Evolutionary conservation across 129 eudicot genomes (phyloP).

Genomic region (Logfia minima): DNA sequence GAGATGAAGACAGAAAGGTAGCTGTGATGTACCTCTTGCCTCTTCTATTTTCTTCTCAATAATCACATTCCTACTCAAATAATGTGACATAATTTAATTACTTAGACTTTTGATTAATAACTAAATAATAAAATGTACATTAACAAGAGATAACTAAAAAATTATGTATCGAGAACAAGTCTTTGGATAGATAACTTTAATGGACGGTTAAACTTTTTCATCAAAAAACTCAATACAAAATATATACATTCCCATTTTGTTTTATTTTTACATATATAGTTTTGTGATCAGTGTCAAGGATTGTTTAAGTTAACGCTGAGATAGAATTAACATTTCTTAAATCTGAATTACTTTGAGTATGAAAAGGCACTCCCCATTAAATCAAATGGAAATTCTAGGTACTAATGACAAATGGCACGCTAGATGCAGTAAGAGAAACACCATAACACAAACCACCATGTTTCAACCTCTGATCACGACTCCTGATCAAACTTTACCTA

Average conservation of each 20-base stretch:
- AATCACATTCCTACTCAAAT: neutral
- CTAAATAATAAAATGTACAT: too few species aligned
- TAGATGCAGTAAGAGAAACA: conserved; percentile 1
- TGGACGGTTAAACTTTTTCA: too few species aligned
- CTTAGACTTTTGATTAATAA: too few species aligned
- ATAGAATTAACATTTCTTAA: neutral
- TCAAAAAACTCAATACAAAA: too few species aligned
- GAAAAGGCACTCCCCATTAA: neutral
- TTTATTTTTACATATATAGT: neutral
- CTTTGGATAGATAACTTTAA: too few species aligned
- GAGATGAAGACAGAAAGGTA: conserved; percentile 29
- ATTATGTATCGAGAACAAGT: too few species aligned
- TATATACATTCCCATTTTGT: neutral
- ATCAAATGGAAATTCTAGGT: conserved; percentile 2
- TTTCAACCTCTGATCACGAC: conserved; percentile 30
- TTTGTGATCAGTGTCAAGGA: neutral
- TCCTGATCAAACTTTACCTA: conserved; percentile 29
- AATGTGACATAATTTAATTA: too few species aligned
- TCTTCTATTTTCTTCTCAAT: conserved; percentile 26
- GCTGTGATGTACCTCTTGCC: conserved; percentile 35
- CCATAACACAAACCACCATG: conserved; percentile 3
- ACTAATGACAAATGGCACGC: conserved; percentile 2
- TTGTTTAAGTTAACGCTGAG: neutral
- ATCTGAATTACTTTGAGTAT: neutral
- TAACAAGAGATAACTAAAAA: too few species aligned